These are phyloP conservation scores for Nicotiana sylvestris DNA, from an alignment of 257 asterid species.

Conservation along the genomic window DNA sequence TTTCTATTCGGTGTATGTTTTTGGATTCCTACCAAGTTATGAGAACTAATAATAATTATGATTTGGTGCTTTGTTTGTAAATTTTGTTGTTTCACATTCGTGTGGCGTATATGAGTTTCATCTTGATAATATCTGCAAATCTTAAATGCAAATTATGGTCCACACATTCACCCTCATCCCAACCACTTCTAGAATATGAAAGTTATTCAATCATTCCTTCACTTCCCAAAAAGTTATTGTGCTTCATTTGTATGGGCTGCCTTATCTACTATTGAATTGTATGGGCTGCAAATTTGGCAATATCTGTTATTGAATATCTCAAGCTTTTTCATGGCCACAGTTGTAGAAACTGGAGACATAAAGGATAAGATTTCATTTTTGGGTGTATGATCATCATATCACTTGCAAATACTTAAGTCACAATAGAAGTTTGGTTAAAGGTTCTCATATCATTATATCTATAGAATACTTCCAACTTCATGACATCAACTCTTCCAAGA, in stretches of 20 bases:
- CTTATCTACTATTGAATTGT: not conserved
- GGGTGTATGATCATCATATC: too few species aligned
- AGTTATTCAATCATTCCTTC: not conserved
- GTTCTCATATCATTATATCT: too few species aligned
- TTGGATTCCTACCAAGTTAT: conserved; percentile 20
- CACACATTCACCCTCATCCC: not conserved
- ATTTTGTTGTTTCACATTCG: too few species aligned
- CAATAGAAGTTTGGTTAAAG: too few species aligned
- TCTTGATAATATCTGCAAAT: too few species aligned
- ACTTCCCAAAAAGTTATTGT: not conserved
- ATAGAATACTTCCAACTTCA: too few species aligned
- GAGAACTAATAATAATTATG: conserved; percentile 19
- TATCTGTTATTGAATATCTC: not conserved
- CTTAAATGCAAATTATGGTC: not conserved
- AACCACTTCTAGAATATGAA: not conserved
- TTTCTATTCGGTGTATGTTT: conserved; percentile 16
- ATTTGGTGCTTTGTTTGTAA: not conserved
- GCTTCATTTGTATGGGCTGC: not conserved
- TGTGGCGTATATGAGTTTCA: not conserved
- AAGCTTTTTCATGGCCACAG: not conserved
- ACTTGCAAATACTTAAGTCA: too few species aligned
- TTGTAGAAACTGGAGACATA: not conserved
- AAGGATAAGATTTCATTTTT: not conserved
- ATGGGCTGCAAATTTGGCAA: not conserved
- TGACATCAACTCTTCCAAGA: too few species aligned